These are phyloP conservation scores for Polytrichum formosum DNA, from an alignment of 225 moss, liverwort and hornwort genomes.

Conservation along the genomic window DNA sequence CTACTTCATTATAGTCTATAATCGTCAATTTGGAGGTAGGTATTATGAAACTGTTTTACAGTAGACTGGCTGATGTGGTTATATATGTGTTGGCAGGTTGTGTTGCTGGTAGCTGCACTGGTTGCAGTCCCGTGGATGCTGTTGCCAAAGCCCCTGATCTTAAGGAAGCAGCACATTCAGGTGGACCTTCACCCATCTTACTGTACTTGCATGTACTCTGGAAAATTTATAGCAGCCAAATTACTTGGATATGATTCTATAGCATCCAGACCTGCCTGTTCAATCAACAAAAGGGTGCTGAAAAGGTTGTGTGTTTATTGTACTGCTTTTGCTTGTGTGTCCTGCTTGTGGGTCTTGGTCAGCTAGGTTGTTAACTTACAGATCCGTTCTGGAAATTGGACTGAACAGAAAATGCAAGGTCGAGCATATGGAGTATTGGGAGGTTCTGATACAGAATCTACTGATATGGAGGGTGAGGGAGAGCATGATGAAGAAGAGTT, in stretches of 20 bases:
- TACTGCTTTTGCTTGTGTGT: too few species aligned
- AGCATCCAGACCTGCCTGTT: too few species aligned
- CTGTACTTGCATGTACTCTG: neutral
- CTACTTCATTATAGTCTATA: too few species aligned
- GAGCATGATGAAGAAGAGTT: constrained; percentile 94
- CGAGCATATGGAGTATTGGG: constrained; percentile 75
- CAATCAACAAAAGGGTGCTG: too few species aligned
- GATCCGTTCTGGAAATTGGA: too few species aligned
- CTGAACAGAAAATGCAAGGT: constrained; percentile 68
- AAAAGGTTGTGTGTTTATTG: too few species aligned
- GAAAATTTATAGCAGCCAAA: too few species aligned
- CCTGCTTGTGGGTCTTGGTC: too few species aligned
- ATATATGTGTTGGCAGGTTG: constrained; percentile 35
- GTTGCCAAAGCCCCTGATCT: constrained; percentile 76
- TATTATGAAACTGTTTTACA: too few species aligned
- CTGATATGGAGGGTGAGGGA: constrained; percentile 58
- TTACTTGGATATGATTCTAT: too few species aligned
- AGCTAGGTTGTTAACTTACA: too few species aligned
- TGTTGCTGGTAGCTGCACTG: constrained; percentile 63
- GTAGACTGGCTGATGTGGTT: neutral
- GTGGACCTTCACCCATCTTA: constrained; percentile 13
- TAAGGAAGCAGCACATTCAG: constrained; percentile 79
- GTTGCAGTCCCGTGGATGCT: constrained; percentile 93
- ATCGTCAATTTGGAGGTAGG: too few species aligned
- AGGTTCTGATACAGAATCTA: constrained; percentile 83